Evolutionary conservation across 2,329 filamentous ascomycete genomes (phyloP).

Genomic region (Bisporella sp.): DNA sequence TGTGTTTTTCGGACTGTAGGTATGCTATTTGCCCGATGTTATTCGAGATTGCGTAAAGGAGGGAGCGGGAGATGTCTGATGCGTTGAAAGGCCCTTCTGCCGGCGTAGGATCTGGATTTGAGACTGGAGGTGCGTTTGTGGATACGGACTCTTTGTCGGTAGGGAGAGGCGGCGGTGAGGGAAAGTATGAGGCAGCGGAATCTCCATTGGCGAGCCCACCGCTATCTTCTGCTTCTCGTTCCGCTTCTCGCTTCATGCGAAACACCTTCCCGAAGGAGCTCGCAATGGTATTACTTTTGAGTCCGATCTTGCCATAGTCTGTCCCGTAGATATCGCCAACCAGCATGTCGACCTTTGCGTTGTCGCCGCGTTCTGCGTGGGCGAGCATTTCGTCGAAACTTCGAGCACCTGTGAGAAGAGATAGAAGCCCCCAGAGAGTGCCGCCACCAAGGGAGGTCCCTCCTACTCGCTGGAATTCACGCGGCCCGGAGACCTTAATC

Average conservation of each 20-base stretch:
- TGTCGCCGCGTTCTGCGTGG: conserved; percentile 86
- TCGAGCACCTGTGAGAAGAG: conserved; percentile 82
- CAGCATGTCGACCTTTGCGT: conserved; percentile 88
- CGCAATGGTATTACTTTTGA: conserved; percentile 93
- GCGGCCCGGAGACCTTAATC: conserved; percentile 90
- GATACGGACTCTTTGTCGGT: neutral
- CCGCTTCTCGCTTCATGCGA: conserved; percentile 80
- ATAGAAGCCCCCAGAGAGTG: conserved; percentile 94
- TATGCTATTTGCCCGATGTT: conserved; percentile 98
- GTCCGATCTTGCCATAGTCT: conserved; percentile 90
- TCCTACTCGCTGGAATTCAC: conserved; percentile 82
- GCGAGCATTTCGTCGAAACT: conserved; percentile 98
- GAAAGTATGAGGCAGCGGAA: conserved; percentile 5
- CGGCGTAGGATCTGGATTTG: conserved; percentile 1
- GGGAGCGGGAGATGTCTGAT: conserved; percentile 81
- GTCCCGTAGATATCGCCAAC: conserved; percentile 97
- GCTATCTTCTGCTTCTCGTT: conserved; percentile 69
- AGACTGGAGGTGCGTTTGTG: neutral
- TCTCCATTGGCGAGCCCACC: conserved; percentile 32
- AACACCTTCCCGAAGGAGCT: conserved; percentile 97
- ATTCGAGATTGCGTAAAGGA: conserved; percentile 93
- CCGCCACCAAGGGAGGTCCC: conserved; percentile 92
- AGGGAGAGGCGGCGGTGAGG: neutral
- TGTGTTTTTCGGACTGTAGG: conserved; percentile 92
- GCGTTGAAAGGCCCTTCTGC: conserved; percentile 54